These are phyloP conservation scores for Scutellaria minor DNA, from an alignment of 257 asterid species.

Conservation along the genomic window DNA sequence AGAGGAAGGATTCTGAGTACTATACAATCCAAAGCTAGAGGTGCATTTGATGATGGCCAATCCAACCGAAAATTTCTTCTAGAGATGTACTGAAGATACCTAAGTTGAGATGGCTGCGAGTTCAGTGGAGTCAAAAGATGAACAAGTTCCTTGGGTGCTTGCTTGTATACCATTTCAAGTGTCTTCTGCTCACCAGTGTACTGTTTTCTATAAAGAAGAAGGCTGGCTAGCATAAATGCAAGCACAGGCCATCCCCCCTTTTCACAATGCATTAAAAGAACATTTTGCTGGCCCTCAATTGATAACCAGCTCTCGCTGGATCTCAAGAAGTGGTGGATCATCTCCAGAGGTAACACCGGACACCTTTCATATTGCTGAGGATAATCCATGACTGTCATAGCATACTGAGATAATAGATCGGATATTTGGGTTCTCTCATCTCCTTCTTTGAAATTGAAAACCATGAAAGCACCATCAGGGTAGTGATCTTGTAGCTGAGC, in stretches of 20 bases:
- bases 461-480: constrained; percentile 97
- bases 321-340: constrained; percentile 92
- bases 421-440: constrained; percentile 80
- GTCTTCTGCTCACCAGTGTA: constrained; percentile 95
- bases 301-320: constrained; percentile 99
- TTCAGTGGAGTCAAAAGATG: constrained; percentile 89
- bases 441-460: constrained; percentile 95
- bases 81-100: constrained; percentile 94
- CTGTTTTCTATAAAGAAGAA: constrained; percentile 93
- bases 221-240: constrained; percentile 98
- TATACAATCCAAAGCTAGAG: constrained; percentile 76
- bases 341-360: constrained; percentile 89
- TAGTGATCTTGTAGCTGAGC: constrained; percentile 94
- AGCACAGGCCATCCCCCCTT: constrained; percentile 99
- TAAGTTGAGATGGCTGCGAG: constrained; percentile 97
- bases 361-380: constrained; percentile 93
- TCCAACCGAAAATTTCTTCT: constrained; percentile 77
- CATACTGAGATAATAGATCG: constrained; percentile 85
- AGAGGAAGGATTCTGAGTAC: constrained; percentile 72
- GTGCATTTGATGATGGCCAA: constrained; percentile 91
- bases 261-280: constrained; percentile 93
- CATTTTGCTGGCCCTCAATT: constrained; percentile 95
- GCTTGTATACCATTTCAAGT: constrained; percentile 97
- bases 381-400: constrained; percentile 98
- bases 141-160: constrained; percentile 95